Evolutionary conservation across 2,329 filamentous ascomycete genomes (phyloP).

Genomic region (Stachybotrys echinatus): DNA sequence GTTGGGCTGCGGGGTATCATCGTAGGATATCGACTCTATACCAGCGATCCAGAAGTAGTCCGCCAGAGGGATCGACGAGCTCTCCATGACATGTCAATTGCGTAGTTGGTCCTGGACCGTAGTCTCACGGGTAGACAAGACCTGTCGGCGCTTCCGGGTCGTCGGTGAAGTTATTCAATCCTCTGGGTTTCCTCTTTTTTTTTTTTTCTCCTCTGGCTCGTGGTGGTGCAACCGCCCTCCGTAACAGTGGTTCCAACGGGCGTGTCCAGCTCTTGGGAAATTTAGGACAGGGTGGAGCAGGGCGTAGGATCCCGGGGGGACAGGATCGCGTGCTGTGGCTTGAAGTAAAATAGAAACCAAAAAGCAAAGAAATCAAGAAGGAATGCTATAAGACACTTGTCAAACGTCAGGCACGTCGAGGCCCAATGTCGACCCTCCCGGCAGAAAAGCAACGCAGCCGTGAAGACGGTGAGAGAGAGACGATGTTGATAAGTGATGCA

Average conservation of each 20-base stretch:
- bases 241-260: too few species aligned
- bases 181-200: background rate
- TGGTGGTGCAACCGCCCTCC: background rate
- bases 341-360: background rate
- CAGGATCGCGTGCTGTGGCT: background rate
- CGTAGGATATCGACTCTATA: constrained; percentile 62
- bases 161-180: too few species aligned
- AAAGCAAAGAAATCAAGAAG: too few species aligned
- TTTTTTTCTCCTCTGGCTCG: background rate
- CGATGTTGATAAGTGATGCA: background rate
- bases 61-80: constrained; percentile 59
- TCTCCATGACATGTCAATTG: constrained; percentile 50
- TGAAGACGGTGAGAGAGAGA: background rate
- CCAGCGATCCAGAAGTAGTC: constrained; percentile 75
- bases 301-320: background rate
- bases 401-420: background rate
- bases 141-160: background rate
- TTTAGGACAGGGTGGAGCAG: background rate
- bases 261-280: background rate
- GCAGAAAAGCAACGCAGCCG: background rate
- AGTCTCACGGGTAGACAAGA: background rate
- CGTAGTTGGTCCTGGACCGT: constrained; percentile 4
- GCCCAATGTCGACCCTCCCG: background rate
- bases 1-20: constrained; percentile 36
- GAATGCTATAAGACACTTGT: background rate